Conservation (phyloP, 2,329 filamentous ascomycete genomes). For the Colletotrichum gigasporum region DNA sequence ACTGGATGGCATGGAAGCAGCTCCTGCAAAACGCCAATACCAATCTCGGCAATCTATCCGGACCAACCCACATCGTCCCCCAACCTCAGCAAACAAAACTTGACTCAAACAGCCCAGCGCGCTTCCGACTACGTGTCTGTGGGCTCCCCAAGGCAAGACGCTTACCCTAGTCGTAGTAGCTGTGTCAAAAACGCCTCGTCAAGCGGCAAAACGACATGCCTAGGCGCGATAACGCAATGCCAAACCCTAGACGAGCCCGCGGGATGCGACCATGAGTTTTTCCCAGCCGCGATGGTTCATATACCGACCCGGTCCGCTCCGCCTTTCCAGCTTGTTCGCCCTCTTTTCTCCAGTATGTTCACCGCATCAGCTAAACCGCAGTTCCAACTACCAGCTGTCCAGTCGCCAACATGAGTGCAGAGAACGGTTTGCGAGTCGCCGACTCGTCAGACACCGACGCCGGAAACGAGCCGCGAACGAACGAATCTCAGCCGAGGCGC, state of each 20-base stretch:
- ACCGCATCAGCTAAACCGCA: neutral
- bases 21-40: slow-evolving; percentile 10
- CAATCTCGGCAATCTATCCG: slow-evolving; percentile 31
- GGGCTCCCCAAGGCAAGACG: slow-evolving; percentile 4
- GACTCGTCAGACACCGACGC: slow-evolving; percentile 22
- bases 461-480: slow-evolving; percentile 1
- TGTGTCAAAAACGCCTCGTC: slow-evolving; percentile 7
- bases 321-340: neutral
- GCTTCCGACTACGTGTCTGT: slow-evolving; percentile 29
- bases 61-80: slow-evolving; percentile 18
- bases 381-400: neutral
- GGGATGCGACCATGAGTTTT: neutral
- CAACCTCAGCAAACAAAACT: slow-evolving; percentile 22
- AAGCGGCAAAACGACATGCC: slow-evolving; percentile 19
- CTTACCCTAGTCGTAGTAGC: slow-evolving; percentile 27
- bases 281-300: slow-evolving; percentile 4
- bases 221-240: slow-evolving; percentile 27
- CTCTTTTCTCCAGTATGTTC: neutral
- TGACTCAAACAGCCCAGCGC: slow-evolving; percentile 23
- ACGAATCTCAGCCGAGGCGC: neutral
- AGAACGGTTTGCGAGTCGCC: slow-evolving; percentile 21
- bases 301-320: neutral
- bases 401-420: slow-evolving; percentile 7
- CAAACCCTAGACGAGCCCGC: slow-evolving; percentile 8
- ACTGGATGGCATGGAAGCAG: no score